Percentiles rank a stretch among this genome's conserved stretches.
Evolutionary conservation across 2,329 filamentous ascomycete species (phyloP).

Genomic region (Alternaria ventricosa): DNA sequence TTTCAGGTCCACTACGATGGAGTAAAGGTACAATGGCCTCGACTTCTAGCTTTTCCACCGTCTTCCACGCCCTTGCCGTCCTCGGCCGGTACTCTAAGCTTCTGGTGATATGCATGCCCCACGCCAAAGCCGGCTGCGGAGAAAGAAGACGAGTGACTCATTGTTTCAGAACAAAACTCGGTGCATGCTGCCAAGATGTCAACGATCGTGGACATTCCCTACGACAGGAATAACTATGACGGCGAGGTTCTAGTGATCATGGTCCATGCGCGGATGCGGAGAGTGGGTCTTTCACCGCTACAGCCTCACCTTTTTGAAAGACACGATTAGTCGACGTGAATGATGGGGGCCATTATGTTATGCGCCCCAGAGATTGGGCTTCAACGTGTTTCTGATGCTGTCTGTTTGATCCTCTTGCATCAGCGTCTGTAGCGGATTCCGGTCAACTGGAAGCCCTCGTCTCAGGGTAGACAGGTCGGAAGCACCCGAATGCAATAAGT

Average conservation of each 20-base stretch:
- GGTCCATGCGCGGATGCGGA: constrained; percentile 24
- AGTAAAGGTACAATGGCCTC: constrained; percentile 10
- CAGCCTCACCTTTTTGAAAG: constrained; percentile 40
- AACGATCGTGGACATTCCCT: constrained; percentile 13
- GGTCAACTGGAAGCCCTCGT: constrained; percentile 32
- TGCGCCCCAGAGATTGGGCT: constrained; percentile 39
- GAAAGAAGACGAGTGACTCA: constrained; percentile 25
- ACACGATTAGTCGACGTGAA: constrained; percentile 25
- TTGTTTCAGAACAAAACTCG: constrained; percentile 15
- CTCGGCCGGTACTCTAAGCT: constrained; percentile 19
- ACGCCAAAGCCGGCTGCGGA: neutral
- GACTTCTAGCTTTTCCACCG: constrained; percentile 7
- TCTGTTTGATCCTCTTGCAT: constrained; percentile 18
- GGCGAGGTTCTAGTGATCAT: constrained; percentile 26
- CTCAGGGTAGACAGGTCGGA: constrained; percentile 23
- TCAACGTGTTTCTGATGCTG: constrained; percentile 24
- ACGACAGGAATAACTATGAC: constrained; percentile 24
- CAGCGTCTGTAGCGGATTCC: constrained; percentile 26
- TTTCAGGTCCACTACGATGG: constrained; percentile 20
- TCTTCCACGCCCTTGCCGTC: constrained; percentile 22
- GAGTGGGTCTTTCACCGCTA: constrained; percentile 37
- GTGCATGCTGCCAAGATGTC: constrained; percentile 26
- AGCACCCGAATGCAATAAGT: constrained; percentile 28
- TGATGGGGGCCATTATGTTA: constrained; percentile 13
- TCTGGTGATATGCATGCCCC: constrained; percentile 18